These are phyloP conservation scores for Globisporangium paddicum DNA, from an alignment of 352 stramenopile species.

Conservation along the genomic window DNA sequence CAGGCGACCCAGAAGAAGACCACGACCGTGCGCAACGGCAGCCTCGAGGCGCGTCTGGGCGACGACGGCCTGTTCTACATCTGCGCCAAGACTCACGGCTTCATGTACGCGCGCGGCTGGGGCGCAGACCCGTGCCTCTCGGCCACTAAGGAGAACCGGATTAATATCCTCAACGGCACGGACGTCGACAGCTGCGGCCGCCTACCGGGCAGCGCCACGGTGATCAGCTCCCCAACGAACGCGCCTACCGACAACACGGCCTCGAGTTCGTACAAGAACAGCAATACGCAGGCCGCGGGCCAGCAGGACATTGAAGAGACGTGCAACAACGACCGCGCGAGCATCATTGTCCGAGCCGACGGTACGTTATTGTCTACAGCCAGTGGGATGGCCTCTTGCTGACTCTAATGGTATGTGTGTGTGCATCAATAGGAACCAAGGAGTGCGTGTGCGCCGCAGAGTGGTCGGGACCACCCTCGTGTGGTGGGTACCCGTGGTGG, in stretches of 20 bases:
- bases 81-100: conserved; percentile 26
- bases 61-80: conserved; percentile 26
- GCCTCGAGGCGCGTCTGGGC: conserved; percentile 19
- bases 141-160: conserved; percentile 15
- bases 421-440: conserved; percentile 15
- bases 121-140: conserved; percentile 24
- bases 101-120: conserved; percentile 32
- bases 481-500: conserved; percentile 35
- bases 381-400: background rate
- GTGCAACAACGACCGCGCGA: conserved; percentile 33
- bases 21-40: conserved; percentile 30
- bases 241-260: background rate
- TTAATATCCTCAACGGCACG: conserved; percentile 8
- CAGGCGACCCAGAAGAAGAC: conserved; percentile 26
- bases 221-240: background rate
- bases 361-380: conserved; percentile 2
- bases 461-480: conserved; percentile 36
- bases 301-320: conserved; percentile 15
- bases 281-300: background rate
- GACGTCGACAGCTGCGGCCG: conserved; percentile 11
- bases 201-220: conserved; percentile 4
- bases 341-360: conserved; percentile 13
- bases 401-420: background rate
- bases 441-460: conserved; percentile 37
- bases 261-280: background rate